A percentile compares a stretch with the other conserved stretches of the same genome.
Conservation (phyloP, 139 green algal species). For the Coccomyxa sp. region DNA sequence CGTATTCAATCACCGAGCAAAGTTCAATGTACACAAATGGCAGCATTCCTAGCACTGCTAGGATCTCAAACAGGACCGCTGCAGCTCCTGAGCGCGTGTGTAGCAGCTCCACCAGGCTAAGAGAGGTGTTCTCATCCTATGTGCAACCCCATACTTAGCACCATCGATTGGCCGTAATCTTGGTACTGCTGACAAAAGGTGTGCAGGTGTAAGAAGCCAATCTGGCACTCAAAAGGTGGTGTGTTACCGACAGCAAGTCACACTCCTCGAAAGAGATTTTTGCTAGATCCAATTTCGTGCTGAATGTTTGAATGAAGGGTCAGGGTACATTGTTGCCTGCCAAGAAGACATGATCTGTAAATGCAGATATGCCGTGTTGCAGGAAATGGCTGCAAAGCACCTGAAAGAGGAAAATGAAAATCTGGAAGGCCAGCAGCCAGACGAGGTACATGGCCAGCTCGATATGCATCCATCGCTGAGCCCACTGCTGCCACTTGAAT, state of each 20-base stretch:
- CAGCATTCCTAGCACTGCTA: slow-evolving; percentile 36
- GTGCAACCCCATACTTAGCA: neutral
- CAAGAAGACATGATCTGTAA: neutral
- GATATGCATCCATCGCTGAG: slow-evolving; percentile 19
- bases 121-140: slow-evolving; percentile 26
- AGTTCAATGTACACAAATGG: slow-evolving; percentile 49
- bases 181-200: too few relatives aligned
- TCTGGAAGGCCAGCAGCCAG: slow-evolving; percentile 48
- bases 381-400: neutral
- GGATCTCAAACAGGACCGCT: slow-evolving; percentile 23
- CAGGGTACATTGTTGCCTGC: neutral
- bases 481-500: slow-evolving; percentile 48
- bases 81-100: slow-evolving; percentile 22
- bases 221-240: too few relatives aligned
- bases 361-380: neutral
- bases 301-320: neutral
- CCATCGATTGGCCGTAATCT: too few relatives aligned
- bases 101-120: slow-evolving; percentile 33
- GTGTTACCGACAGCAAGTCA: too few relatives aligned
- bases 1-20: slow-evolving; percentile 35
- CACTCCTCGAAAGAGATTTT: neutral
- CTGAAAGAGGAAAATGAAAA: slow-evolving; percentile 47
- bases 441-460: slow-evolving; percentile 40
- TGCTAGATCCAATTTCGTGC: neutral
- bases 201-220: too few relatives aligned